A percentile compares a stretch with the other conserved stretches of the same genome.
phyloP scores from a whole-genome alignment of 345 rosid genomes.

The Brassica cretica region DNA sequence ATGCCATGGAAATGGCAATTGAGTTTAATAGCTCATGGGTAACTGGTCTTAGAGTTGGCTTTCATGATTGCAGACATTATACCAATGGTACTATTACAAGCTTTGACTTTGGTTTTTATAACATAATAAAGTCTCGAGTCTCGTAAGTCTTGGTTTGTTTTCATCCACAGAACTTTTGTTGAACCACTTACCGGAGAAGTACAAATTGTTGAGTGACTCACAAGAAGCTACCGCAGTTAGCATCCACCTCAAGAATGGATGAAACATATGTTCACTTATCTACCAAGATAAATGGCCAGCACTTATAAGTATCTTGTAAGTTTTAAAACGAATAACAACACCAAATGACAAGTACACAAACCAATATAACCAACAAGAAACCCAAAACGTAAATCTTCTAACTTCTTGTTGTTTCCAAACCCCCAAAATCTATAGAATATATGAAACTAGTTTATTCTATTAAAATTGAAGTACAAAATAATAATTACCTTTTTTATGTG shows the following conservation, averaged over 20 bases:
- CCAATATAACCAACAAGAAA: too few relatives aligned
- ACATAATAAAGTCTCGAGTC: not conserved
- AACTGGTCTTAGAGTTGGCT: slow-evolving; percentile 61
- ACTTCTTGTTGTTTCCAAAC: too few relatives aligned
- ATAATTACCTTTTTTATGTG: too few relatives aligned
- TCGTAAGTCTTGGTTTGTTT: not conserved
- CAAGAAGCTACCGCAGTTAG: slow-evolving; percentile 17
- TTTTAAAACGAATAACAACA: not conserved
- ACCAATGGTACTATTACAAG: slow-evolving; percentile 53
- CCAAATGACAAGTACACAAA: not conserved
- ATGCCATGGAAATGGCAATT: slow-evolving; percentile 34
- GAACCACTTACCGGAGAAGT: slow-evolving; percentile 70
- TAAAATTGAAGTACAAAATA: too few relatives aligned
- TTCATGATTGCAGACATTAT: slow-evolving; percentile 74
- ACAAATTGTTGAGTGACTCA: slow-evolving; percentile 49
- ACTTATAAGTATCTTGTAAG: not conserved
- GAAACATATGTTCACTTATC: not conserved
- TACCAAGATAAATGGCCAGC: not conserved
- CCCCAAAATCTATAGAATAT: too few relatives aligned
- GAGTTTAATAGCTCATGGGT: slow-evolving; percentile 59
- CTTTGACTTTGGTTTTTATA: not conserved
- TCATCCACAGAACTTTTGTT: slow-evolving; percentile 55
- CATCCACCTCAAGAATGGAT: not conserved
- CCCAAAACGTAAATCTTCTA: too few relatives aligned
- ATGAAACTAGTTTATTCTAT: too few relatives aligned